Evolutionary conservation across 2,329 filamentous ascomycete species (phyloP).

Genomic region (Cadophora sp.): DNA sequence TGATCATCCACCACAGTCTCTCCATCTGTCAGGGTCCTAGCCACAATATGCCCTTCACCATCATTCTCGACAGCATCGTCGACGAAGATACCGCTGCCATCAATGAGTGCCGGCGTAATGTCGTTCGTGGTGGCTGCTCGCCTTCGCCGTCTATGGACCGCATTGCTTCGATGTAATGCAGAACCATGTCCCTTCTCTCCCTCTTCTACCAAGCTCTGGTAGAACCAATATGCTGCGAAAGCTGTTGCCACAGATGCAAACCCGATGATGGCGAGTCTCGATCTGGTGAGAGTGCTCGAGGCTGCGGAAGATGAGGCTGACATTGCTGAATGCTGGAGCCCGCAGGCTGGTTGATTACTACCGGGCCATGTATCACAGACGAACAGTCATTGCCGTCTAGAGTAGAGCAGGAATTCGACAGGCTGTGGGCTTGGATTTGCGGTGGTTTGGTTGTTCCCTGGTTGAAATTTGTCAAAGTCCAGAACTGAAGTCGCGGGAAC

Average conservation of each 20-base stretch:
- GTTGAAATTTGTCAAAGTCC: not conserved
- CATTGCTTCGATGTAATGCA: conserved; percentile 69
- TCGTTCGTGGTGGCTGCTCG: conserved; percentile 25
- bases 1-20: conserved; percentile 44
- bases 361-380: not conserved
- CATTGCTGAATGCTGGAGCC: conserved; percentile 31
- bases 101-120: conserved; percentile 9
- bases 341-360: conserved; percentile 10
- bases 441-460: not conserved
- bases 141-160: conserved; percentile 60
- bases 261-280: conserved; percentile 61
- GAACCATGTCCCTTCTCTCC: conserved; percentile 37
- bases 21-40: conserved; percentile 40
- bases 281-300: conserved; percentile 59
- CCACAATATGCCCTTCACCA: conserved; percentile 38
- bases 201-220: conserved; percentile 48
- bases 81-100: conserved; percentile 23
- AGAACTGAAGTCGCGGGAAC: not conserved
- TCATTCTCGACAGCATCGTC: conserved; percentile 44
- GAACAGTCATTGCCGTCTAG: conserved; percentile 10
- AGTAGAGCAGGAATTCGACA: too few species aligned
- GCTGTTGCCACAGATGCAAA: conserved; percentile 62
- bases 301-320: conserved; percentile 53
- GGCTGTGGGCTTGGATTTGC: not conserved
- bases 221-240: conserved; percentile 65